Base-by-base conservation (phyloP, 1,284 basidiomycete species). In the Leccinum fallax region DNA sequence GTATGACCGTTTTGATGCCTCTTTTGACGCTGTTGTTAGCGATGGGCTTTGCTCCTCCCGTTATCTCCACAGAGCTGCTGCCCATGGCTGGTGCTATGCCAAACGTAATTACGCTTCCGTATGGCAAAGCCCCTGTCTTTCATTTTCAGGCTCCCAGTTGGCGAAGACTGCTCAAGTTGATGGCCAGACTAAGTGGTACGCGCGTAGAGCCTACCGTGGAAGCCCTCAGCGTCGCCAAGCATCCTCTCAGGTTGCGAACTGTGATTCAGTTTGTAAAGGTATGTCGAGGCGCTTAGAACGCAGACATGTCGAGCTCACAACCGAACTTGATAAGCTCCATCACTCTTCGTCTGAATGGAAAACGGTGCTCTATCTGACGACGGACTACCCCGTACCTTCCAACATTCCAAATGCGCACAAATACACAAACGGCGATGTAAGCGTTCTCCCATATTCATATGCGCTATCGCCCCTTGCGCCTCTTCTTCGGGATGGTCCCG, bases 211-310 rank as follows among this genome's bases (percentile, higher is more conserved):
- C 90, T 1, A 85, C 87, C 0, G 70, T 90, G 36, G 88, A 90
- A 66, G 86, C 87, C 0, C 75, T 89, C 65, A 83, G 85, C 2
- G 73, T 81, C 0, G 78, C 81, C 21, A 88, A 86, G 66, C 77
- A 80, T 4, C 82, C 85, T 7, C 78, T 88, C 61, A 83, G 81
- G 63, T 75, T 93, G 48, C 85, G 91, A 48, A 85, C 87, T 0
- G 88, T 93, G 0, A 76, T 93, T 59, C 89, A 92, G 67, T 91
- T 92, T 68, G 80, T 91, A 59, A 89, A 85, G 79, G 90, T 90
- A 65, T 36, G 58, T 55, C 54, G 53, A 36, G 28, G 40, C 59
- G 26, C 48, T 5, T 40, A 52, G 55, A 9, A 56, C n/a, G 43
- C 32, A 49, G 5, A 30, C 7, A 10, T 16, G 10, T 38, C 13